phyloP scores from a whole-genome alignment of 2,329 filamentous ascomycete genomes.

The Fusarium beomiforme region DNA sequence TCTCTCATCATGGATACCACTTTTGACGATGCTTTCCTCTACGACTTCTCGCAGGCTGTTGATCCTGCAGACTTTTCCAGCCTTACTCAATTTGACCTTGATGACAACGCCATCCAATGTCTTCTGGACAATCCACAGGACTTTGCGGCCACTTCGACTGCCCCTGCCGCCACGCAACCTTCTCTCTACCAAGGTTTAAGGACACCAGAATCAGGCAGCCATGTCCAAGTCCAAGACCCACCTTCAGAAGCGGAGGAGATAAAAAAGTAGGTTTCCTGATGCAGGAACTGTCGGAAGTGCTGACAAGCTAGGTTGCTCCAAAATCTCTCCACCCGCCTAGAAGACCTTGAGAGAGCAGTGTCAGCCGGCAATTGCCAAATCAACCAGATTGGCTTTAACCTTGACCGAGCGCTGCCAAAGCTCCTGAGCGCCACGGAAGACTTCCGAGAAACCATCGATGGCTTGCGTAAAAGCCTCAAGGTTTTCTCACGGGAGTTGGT shows the following conservation, averaged over 20 bases:
- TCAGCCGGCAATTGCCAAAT: slow-evolving; percentile 3
- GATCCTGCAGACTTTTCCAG: neutral
- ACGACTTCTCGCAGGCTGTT: slow-evolving; percentile 2
- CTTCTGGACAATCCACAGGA: neutral
- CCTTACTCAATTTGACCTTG: neutral
- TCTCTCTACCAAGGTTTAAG: neutral
- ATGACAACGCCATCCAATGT: neutral
- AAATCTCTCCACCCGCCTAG: neutral
- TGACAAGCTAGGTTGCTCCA: neutral
- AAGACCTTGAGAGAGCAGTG: slow-evolving; percentile 5
- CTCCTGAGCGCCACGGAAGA: neutral
- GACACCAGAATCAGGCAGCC: neutral
- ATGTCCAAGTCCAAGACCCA: neutral
- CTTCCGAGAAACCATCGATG: slow-evolving; percentile 1
- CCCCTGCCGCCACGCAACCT: neutral
- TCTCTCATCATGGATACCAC: neutral
- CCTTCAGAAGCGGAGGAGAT: neutral
- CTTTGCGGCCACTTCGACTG: neutral
- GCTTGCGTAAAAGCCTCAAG: slow-evolving; percentile 7
- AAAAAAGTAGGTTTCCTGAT: neutral
- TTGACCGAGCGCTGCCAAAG: slow-evolving; percentile 3
- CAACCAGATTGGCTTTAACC: neutral
- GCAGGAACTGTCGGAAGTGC: neutral
- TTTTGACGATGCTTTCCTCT: neutral
- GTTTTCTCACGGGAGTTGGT: slow-evolving; percentile 7